Percentiles rank a stretch among this genome's conserved stretches.
phyloP scores from a whole-genome alignment of 805 yeast species.

The Metschnikowia vanudenii region DNA sequence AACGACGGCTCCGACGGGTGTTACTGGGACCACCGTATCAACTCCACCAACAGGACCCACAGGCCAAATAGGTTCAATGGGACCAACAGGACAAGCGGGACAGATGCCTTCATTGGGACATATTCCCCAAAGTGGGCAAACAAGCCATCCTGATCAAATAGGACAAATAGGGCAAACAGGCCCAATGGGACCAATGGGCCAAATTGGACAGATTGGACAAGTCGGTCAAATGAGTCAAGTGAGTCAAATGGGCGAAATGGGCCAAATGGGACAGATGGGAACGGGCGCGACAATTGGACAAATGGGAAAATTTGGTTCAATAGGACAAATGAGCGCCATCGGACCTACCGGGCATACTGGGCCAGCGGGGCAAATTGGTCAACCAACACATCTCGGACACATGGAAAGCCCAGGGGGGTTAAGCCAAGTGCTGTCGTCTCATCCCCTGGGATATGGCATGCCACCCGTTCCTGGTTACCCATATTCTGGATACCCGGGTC shows the following conservation, averaged over 20 bases:
- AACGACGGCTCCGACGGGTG: background rate
- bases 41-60: too few species aligned
- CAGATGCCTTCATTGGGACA: too few species aligned
- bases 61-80: too few species aligned
- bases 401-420: background rate
- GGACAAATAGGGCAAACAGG: background rate
- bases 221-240: too few species aligned
- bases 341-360: background rate
- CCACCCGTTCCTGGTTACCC: slow-evolving; percentile 2
- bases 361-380: background rate
- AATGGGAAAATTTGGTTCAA: too few species aligned
- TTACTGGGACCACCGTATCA: background rate
- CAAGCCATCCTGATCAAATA: background rate
- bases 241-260: too few species aligned
- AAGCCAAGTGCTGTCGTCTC: background rate
- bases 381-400: background rate
- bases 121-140: too few species aligned
- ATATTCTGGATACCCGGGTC: slow-evolving; percentile 3
- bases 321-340: background rate
- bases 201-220: too few species aligned
- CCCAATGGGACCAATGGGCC: too few species aligned
- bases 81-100: too few species aligned
- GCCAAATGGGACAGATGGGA: too few species aligned
- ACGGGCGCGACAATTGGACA: too few species aligned
- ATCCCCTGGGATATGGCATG: slow-evolving; percentile 4